Evolutionary conservation across 164 flowering plant genomes (phyloP), one percentile per base, ranked within the genome.

Genomic region (Nymphaea thermarum): DNA sequence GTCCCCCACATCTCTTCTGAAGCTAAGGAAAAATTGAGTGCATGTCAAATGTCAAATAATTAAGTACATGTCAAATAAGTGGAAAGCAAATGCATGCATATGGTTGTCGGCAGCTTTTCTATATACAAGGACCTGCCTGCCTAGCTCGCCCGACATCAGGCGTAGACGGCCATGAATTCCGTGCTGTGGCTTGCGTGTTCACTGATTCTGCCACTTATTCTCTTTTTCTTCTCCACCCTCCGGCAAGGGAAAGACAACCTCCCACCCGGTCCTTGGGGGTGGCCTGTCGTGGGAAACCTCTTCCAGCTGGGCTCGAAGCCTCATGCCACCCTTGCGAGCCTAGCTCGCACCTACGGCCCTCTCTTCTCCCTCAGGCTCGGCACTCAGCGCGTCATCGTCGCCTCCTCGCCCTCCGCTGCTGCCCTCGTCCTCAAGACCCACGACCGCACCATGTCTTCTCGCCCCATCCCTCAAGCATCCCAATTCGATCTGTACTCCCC

Each of bases 391-490:
- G 63, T 77, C 5, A 77, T 77, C 6, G 74, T 77, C 4, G 80
- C 74, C 0, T 77, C 79, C 3, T 75, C 82, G 0, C 78, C 80
- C 5, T 41, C 72, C 2, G 75, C 77, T 6, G 81, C 82, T 1
- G 59, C 72, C 4, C 76, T 77, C 41, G 51, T 81, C 67, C 78
- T 81, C 53, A 81, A 75, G 68, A 77, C 79, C 66, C 78, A 78
- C 42, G 82, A 81, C 18, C 70, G 71, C 2, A 12, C 68, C 44
- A 70, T 74, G 43, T 81, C 75, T 4, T 77, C 66, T 44, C 70
- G 79, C 3, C 72, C 62, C 44, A 72, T 73, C 15, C 71, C 71
- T 42, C 76, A 73, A 7, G 69, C 17, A 44, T 57, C 61, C n/a
- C 66, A 71, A 2, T 44, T 65, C 2, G 63, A 59, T 43, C 53